These are phyloP conservation scores for Eucalyptus regnans DNA, from an alignment of 345 rosid genomes.

Conservation along the genomic window DNA sequence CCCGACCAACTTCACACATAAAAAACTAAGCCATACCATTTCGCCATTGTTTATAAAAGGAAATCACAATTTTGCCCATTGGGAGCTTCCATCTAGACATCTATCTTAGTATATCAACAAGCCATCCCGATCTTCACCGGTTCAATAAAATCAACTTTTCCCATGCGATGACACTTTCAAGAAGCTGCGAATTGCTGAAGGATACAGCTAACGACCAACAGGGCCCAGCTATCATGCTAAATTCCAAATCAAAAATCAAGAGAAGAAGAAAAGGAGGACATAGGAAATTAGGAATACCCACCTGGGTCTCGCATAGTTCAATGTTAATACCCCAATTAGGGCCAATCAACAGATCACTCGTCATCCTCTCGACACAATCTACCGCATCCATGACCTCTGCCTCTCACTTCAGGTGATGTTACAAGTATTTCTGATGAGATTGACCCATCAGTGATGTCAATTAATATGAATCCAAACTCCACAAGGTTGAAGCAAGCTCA, in stretches of 20 bases:
- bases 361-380: conserved; percentile 41
- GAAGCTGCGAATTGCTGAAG: background rate
- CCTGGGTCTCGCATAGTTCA: conserved; percentile 68
- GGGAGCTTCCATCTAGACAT: background rate
- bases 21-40: background rate
- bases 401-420: background rate
- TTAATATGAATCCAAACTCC: background rate
- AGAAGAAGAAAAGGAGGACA: background rate
- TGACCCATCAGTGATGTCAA: background rate
- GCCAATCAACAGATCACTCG: conserved; percentile 21
- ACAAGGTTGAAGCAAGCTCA: background rate
- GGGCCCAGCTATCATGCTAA: background rate
- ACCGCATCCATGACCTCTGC: conserved; percentile 16
- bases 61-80: background rate
- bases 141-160: background rate
- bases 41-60: background rate
- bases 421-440: background rate
- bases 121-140: background rate
- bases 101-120: background rate
- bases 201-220: background rate
- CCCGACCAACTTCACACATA: background rate
- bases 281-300: background rate
- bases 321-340: too few relatives aligned
- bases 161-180: background rate
- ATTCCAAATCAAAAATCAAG: background rate